Conservation (phyloP, 2,329 filamentous ascomycete species). For the Talaromyces verruculosus region DNA sequence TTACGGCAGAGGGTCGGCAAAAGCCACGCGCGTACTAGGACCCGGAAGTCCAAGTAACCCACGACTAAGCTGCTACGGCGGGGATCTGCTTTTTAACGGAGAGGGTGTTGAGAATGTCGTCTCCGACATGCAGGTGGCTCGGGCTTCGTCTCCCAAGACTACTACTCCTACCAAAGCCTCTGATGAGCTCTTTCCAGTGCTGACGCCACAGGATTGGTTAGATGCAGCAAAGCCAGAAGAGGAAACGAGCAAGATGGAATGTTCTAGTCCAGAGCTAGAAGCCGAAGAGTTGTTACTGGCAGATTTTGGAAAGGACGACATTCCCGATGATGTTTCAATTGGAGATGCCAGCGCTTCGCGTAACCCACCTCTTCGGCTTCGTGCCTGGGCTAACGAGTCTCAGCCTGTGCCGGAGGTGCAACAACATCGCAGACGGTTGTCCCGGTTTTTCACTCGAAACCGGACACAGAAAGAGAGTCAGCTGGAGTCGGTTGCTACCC, state of each 20-base stretch:
- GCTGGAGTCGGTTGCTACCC: not conserved
- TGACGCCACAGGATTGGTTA: slow-evolving; percentile 46
- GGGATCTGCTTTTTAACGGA: slow-evolving; percentile 27
- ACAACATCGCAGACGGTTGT: slow-evolving; percentile 35
- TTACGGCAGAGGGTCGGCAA: slow-evolving; percentile 31
- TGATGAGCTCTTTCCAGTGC: slow-evolving; percentile 29
- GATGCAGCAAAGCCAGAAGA: slow-evolving; percentile 36
- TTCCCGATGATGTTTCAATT: not conserved
- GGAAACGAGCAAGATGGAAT: not conserved
- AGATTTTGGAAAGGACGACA: not conserved
- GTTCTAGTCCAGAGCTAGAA: not conserved
- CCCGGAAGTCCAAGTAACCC: slow-evolving; percentile 30
- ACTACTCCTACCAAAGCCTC: slow-evolving; percentile 22
- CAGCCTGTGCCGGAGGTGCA: slow-evolving; percentile 25
- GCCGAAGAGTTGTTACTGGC: not conserved
- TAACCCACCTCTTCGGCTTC: slow-evolving; percentile 33
- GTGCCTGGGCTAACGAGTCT: slow-evolving; percentile 27
- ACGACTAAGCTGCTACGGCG: slow-evolving; percentile 26
- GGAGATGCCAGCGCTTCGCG: slow-evolving; percentile 30
- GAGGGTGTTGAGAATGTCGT: slow-evolving; percentile 27
- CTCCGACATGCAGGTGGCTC: slow-evolving; percentile 28
- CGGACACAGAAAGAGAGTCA: slow-evolving; percentile 1
- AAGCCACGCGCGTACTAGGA: slow-evolving; percentile 29
- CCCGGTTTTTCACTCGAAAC: slow-evolving; percentile 38
- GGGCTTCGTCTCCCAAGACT: slow-evolving; percentile 25